Evolutionary conservation across 768 basidiomycete genomes (phyloP).

Genomic region (Scleroderma bovista): DNA sequence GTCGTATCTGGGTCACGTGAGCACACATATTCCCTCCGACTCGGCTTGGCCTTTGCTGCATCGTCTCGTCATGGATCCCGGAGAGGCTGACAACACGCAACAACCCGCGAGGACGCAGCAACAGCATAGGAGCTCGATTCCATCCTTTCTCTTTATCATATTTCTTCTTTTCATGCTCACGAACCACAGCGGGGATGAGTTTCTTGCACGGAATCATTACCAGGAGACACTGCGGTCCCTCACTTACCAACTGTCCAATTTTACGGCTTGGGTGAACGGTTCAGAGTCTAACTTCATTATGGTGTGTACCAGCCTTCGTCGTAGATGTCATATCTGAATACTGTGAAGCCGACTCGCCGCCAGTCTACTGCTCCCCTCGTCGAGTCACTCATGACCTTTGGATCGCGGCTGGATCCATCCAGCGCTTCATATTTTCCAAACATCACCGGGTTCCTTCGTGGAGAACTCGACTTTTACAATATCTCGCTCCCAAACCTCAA

Average conservation of each 20-base stretch:
- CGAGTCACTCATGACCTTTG: constrained; percentile 42
- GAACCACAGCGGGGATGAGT: constrained; percentile 67
- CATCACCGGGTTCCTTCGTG: constrained; percentile 74
- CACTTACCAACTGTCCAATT: constrained; percentile 62
- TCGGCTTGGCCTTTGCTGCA: background rate
- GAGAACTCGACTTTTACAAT: constrained; percentile 56
- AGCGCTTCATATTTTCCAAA: constrained; percentile 64
- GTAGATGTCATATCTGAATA: background rate
- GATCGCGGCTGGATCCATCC: constrained; percentile 38
- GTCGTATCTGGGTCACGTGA: constrained; percentile 20
- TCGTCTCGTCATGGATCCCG: constrained; percentile 25
- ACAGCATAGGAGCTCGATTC: constrained; percentile 54
- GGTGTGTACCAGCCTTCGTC: constrained; percentile 34
- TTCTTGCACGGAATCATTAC: constrained; percentile 56
- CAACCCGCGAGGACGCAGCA: constrained; percentile 15
- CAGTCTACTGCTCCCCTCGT: constrained; percentile 41
- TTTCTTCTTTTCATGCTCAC: constrained; percentile 78
- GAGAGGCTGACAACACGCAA: constrained; percentile 13
- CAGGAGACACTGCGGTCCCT: constrained; percentile 57
- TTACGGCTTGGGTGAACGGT: constrained; percentile 69
- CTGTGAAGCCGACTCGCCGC: constrained; percentile 42
- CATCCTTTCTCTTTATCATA: constrained; percentile 68
- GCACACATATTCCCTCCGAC: no score
- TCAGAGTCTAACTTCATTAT: constrained; percentile 59
- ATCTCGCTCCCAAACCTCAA: constrained; percentile 46